A percentile compares a stretch with the other conserved stretches of the same genome.
Conservation (phyloP, 225 moss, liverwort and hornwort genomes). For the Bryoerythrophyllum caledonicum region DNA sequence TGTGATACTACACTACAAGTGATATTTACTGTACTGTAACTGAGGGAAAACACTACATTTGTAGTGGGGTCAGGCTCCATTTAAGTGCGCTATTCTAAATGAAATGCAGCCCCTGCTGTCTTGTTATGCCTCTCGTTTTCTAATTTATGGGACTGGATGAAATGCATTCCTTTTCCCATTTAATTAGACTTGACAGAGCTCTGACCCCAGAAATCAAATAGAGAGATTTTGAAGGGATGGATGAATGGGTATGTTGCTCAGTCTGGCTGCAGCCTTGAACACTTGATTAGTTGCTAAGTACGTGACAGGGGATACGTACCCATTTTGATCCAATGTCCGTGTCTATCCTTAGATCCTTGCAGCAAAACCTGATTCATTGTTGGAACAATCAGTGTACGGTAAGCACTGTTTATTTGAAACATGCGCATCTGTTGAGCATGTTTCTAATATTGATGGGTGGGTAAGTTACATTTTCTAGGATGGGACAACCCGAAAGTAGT, state of each 20-base stretch:
- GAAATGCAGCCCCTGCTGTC: conserved; percentile 8
- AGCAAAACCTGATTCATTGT: neutral
- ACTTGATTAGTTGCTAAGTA: neutral
- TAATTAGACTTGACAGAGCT: neutral
- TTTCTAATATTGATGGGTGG: no score
- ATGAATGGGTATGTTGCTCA: conserved; percentile 22
- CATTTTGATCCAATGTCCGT: neutral
- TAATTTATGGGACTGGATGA: neutral
- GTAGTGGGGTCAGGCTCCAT: neutral
- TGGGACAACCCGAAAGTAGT: no score
- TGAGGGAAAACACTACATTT: no score
- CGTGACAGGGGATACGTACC: neutral
- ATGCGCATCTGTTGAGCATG: neutral
- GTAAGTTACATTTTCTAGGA: neutral
- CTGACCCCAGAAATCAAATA: neutral
- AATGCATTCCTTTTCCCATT: neutral
- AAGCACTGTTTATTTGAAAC: neutral
- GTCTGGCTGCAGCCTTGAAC: conserved; percentile 6
- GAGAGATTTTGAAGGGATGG: conserved; percentile 32
- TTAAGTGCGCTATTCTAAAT: neutral
- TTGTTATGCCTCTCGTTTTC: conserved; percentile 11
- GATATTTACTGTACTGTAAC: no score
- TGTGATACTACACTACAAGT: no score
- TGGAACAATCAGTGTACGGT: no score
- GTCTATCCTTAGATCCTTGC: neutral